These are phyloP conservation scores for Vitis rotundifolia DNA, from an alignment of 164 flowering plant species.

Conservation along the genomic window DNA sequence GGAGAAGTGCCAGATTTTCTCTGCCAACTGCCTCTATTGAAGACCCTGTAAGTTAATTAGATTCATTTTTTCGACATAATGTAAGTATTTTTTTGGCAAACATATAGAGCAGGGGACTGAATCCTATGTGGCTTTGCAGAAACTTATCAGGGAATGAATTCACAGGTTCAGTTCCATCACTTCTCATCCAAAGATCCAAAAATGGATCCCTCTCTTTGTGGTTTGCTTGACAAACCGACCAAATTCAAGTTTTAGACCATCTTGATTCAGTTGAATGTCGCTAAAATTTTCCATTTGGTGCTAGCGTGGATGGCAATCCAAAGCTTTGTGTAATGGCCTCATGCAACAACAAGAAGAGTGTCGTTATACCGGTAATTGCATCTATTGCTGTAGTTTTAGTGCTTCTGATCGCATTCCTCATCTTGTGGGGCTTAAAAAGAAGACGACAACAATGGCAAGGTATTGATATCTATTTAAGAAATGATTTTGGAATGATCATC, in stretches of 20 bases:
- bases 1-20: conserved; percentile 39
- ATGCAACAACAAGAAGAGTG: conserved; percentile 11
- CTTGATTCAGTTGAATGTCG: background rate
- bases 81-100: background rate
- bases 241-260: background rate
- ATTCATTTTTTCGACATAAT: background rate
- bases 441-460: conserved; percentile 8
- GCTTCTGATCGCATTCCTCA: background rate
- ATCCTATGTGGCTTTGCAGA: conserved; percentile 20
- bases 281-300: background rate
- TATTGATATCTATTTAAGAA: background rate
- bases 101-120: background rate
- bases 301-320: conserved; percentile 9
- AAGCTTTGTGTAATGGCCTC: background rate
- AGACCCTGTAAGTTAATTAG: conserved; percentile 29
- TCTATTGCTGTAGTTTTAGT: conserved; percentile 12
- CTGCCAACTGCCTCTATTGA: conserved; percentile 19
- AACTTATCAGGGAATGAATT: conserved; percentile 31
- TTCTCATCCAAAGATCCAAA: conserved; percentile 15
- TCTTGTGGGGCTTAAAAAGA: conserved; percentile 5
- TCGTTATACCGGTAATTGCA: conserved; percentile 14
- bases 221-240: background rate
- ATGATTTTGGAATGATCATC: too few species aligned
- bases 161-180: conserved; percentile 24
- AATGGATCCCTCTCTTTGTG: conserved; percentile 23